phyloP scores from a whole-genome alignment of 768 basidiomycete genomes.

The Asterophora parasitica region DNA sequence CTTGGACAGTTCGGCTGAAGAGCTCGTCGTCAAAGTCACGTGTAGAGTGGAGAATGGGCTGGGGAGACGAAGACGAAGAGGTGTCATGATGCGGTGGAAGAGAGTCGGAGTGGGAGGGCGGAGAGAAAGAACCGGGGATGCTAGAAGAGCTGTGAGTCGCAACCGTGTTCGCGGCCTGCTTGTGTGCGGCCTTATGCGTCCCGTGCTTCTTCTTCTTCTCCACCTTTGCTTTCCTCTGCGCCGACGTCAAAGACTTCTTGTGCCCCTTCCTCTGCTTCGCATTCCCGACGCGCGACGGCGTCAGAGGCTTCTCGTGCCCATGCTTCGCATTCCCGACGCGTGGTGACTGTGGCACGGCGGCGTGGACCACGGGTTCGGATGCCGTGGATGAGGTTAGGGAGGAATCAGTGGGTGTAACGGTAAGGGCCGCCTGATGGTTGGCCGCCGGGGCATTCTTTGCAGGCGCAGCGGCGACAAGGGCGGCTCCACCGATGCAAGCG shows the following conservation, averaged over 20 bases:
- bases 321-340: not conserved
- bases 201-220: not conserved
- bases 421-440: no score
- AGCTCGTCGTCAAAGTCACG: conserved; percentile 8
- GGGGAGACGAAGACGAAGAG: not conserved
- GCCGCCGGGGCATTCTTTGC: not conserved
- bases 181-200: not conserved
- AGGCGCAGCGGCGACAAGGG: conserved; percentile 11
- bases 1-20: not conserved
- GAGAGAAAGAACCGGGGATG: no score
- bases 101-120: no score
- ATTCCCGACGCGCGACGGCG: not conserved
- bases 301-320: no score
- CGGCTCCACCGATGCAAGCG: conserved; percentile 11
- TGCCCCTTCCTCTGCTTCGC: not conserved
- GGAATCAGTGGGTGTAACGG: not conserved
- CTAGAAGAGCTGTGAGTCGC: no score
- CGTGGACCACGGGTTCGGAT: not conserved
- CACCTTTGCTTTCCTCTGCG: not conserved
- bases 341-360: not conserved
- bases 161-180: not conserved
- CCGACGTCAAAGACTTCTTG: not conserved
- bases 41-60: not conserved
- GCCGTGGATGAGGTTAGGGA: not conserved
- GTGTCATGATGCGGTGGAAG: not conserved